phyloP scores from a whole-genome alignment of 2,329 filamentous ascomycete genomes.

The Blumeria hordei region DNA sequence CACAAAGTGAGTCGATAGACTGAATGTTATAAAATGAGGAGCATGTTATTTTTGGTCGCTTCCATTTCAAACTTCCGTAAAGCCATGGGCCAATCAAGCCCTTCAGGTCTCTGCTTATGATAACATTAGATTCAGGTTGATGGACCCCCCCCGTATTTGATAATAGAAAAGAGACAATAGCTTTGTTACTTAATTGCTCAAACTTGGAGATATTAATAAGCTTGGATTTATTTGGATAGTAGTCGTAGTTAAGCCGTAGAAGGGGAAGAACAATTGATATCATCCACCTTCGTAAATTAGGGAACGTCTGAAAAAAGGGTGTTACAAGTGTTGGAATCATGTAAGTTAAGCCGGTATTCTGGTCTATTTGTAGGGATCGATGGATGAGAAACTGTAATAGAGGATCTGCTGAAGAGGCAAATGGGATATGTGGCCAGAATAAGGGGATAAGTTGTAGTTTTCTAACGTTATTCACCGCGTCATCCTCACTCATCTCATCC shows the following conservation, averaged over 20 bases:
- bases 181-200: constrained; percentile 30
- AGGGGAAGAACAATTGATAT: constrained; percentile 45
- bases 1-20: constrained; percentile 7
- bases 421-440: constrained; percentile 22
- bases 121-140: constrained; percentile 7
- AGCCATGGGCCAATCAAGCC: constrained; percentile 52
- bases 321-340: constrained; percentile 40
- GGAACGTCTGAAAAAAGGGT: constrained; percentile 39
- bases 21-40: constrained; percentile 4
- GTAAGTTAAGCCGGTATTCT: constrained; percentile 46
- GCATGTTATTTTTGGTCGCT: constrained; percentile 13
- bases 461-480: constrained; percentile 36
- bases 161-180: constrained; percentile 36
- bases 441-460: constrained; percentile 40
- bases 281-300: constrained; percentile 41
- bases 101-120: constrained; percentile 38
- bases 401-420: constrained; percentile 25
- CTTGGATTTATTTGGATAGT: constrained; percentile 26
- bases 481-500: constrained; percentile 31
- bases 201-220: constrained; percentile 36
- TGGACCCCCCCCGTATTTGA: constrained; percentile 22
- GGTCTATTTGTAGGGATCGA: constrained; percentile 43
- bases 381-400: constrained; percentile 41
- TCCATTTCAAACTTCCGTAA: constrained; percentile 30
- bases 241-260: constrained; percentile 43